These are phyloP conservation scores for Diaporthe sp. DNA, from an alignment of 2,329 filamentous ascomycete genomes.

Conservation along the genomic window DNA sequence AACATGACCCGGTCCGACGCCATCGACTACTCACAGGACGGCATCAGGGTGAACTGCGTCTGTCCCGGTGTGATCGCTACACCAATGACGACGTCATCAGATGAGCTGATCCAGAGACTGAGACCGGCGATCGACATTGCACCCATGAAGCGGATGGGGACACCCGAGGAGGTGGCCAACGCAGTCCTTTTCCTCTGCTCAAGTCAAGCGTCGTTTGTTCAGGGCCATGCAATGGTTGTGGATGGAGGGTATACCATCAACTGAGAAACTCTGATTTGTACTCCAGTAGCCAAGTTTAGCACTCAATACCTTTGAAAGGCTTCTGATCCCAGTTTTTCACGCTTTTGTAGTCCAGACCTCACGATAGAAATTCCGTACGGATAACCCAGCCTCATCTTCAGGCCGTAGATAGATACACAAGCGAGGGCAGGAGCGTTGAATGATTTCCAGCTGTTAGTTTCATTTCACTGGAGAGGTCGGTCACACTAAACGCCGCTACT, in stretches of 20 bases:
- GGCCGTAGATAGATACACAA: background rate
- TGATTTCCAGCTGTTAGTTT: background rate
- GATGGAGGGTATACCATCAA: constrained; percentile 68
- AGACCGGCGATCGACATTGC: constrained; percentile 60
- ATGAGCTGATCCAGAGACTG: constrained; percentile 56
- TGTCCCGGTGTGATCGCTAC: constrained; percentile 62
- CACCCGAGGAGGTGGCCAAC: constrained; percentile 63
- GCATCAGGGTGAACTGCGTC: constrained; percentile 56
- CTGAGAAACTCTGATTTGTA: constrained; percentile 40
- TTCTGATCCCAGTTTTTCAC: background rate
- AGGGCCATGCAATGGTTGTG: constrained; percentile 66
- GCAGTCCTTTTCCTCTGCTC: constrained; percentile 65
- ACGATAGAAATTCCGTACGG: too few relatives aligned
- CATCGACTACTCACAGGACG: constrained; percentile 66
- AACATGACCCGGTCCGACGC: constrained; percentile 70
- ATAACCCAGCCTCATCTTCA: background rate
- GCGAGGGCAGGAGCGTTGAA: background rate
- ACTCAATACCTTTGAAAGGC: too few relatives aligned
- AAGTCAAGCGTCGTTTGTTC: constrained; percentile 63
- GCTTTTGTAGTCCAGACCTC: background rate
- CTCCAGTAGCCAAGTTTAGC: too few relatives aligned
- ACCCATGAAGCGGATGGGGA: constrained; percentile 66
- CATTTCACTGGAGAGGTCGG: too few relatives aligned
- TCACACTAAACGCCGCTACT: too few relatives aligned
- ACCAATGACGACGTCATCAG: constrained; percentile 58